Base-by-base conservation (phyloP, 2,329 filamentous ascomycete genomes). In the Ophiostoma australiae region DNA sequence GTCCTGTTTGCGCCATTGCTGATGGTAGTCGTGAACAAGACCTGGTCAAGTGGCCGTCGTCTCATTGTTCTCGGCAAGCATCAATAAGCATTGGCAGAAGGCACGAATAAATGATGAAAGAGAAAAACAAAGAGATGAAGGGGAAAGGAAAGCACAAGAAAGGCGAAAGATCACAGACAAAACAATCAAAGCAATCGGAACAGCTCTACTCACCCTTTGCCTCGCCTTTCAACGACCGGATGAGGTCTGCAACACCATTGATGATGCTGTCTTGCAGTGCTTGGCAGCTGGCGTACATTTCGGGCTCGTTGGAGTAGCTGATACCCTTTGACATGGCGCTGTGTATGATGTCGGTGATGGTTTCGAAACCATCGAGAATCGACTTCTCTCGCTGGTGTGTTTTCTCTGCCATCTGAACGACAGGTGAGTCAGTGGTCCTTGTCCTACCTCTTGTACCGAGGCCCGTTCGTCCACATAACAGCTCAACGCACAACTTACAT, bases 291-390 rank as follows among this genome's bases (percentile, higher is more conserved):
- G 58, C 61, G 17, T 71, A 23, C 71, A 72, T 72, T 20, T 72
- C 71, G 3, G 69, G 69, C 44, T 71, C 61, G 3, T 48, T n/a
- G 4, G 61, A 63, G 61, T 67, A 71, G 33, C 61, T 55, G 41
- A 67, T 67, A 15, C 48, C 67, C 20, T 69, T 71, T 27, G 70
- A 67, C 69, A 71, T 72, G 35, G 71, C 69, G 17, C 67, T 69
- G 48, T 61, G 48, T 11, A 71, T 71, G 23, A 70, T 69, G 3
- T 71, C 69, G 15, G 71, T 71, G 61, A 72, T 71, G 20, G 27
- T 55, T n/a, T 71, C 71, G 11, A 72, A 72, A 17, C 69, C 71
- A 1, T 61, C 71, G 10, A 71, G 58, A 17, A 71, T 69, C 13
- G 41, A 27, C 33, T 72, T 41, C 20, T 72, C 69, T 31, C 69